A percentile compares a stretch with the other conserved stretches of the same genome.
These are phyloP conservation scores for Trichoderma endophyticum DNA, from an alignment of 2,329 filamentous ascomycete genomes.

Conservation along the genomic window DNA sequence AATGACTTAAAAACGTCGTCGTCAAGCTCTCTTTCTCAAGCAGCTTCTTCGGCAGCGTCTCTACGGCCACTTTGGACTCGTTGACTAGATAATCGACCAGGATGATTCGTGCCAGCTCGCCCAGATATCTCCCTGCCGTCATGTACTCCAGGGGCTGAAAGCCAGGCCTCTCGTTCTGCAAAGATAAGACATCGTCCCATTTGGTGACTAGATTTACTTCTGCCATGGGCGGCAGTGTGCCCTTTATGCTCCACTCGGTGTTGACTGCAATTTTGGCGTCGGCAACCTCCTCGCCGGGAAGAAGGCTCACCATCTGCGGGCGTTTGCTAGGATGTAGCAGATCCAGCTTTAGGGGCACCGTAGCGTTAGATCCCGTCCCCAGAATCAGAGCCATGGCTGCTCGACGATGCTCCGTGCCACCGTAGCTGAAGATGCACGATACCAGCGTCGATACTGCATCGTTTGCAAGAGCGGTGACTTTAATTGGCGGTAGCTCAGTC, in stretches of 20 bases:
- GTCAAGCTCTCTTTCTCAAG: constrained; percentile 60
- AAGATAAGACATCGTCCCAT: constrained; percentile 69
- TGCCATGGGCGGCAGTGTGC: constrained; percentile 64
- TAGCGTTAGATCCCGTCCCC: constrained; percentile 78
- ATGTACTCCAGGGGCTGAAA: constrained; percentile 85
- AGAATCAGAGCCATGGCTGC: constrained; percentile 79
- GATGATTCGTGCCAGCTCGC: constrained; percentile 70
- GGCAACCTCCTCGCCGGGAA: constrained; percentile 43
- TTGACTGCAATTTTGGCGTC: constrained; percentile 72
- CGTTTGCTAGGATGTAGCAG: constrained; percentile 63
- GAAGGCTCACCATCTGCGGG: constrained; percentile 46
- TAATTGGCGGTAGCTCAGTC: constrained; percentile 58
- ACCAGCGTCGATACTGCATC: constrained; percentile 77
- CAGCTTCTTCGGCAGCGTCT: constrained; percentile 54
- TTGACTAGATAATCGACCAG: constrained; percentile 61
- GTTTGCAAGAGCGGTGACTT: constrained; percentile 74
- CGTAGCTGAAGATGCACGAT: constrained; percentile 70
- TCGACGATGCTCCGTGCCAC: constrained; percentile 57
- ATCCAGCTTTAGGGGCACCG: constrained; percentile 65
- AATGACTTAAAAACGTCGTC: constrained; percentile 70
- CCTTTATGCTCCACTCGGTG: constrained; percentile 81
- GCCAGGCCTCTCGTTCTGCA: constrained; percentile 64
- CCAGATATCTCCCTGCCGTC: constrained; percentile 74
- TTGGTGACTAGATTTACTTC: constrained; percentile 61
- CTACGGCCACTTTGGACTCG: constrained; percentile 37